These are phyloP conservation scores for Geotrichum reessii DNA, from an alignment of 1,139 yeast genomes.

Conservation along the genomic window DNA sequence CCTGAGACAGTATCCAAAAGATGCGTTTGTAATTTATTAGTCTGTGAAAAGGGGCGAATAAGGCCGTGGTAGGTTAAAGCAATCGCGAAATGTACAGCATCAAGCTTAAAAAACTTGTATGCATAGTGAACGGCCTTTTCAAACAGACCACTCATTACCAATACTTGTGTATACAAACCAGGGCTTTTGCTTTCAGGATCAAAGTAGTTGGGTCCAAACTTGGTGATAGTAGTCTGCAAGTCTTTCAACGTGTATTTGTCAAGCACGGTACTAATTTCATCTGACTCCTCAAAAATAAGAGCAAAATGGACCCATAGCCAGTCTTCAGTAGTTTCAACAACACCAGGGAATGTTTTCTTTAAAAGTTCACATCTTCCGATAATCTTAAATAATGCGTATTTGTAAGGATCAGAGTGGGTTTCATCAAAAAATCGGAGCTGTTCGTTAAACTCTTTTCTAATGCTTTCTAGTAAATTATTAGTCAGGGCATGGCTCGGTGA, in stretches of 20 bases:
- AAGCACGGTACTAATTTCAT: constrained; percentile 46
- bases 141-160: constrained; percentile 71
- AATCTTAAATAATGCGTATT: constrained; percentile 83
- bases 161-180: constrained; percentile 62
- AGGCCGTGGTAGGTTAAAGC: constrained; percentile 73
- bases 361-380: constrained; percentile 86
- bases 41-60: constrained; percentile 43
- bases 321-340: constrained; percentile 83
- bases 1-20: constrained; percentile 24
- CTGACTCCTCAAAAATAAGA: constrained; percentile 54
- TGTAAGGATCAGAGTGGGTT: constrained; percentile 68
- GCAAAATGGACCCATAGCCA: constrained; percentile 95
- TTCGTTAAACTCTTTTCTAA: constrained; percentile 78
- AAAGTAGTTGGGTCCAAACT: constrained; percentile 71
- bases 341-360: constrained; percentile 64
- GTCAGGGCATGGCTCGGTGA: constrained; percentile 55
- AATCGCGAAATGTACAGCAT: constrained; percentile 85
- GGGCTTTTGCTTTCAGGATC: constrained; percentile 60
- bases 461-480: constrained; percentile 59
- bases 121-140: constrained; percentile 75
- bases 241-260: constrained; percentile 71
- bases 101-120: constrained; percentile 65
- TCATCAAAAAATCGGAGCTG: constrained; percentile 65
- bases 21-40: not conserved
- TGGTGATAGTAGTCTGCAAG: constrained; percentile 60